Evolutionary conservation across 768 basidiomycete species (phyloP).

Genomic region (Leucocoprinus sp.): DNA sequence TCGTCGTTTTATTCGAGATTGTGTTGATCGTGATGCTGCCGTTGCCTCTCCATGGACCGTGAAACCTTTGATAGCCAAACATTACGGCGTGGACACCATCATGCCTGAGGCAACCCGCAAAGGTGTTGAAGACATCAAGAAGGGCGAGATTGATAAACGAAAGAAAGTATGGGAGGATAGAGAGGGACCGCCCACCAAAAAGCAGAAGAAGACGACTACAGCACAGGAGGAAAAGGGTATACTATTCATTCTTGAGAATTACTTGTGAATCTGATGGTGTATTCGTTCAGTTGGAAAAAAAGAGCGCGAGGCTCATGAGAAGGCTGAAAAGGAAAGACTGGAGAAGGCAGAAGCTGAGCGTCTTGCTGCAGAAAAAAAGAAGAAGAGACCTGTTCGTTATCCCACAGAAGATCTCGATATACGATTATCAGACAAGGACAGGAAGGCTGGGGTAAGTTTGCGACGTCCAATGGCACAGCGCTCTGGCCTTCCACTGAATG

Average conservation of each 20-base stretch:
- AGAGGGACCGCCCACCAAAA: constrained; percentile 74
- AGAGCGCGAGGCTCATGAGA: constrained; percentile 64
- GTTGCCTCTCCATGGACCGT: constrained; percentile 96
- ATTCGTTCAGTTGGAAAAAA: constrained; percentile 46
- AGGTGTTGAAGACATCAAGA: constrained; percentile 73
- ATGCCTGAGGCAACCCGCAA: constrained; percentile 83
- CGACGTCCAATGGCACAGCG: constrained; percentile 61
- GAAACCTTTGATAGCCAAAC: constrained; percentile 73
- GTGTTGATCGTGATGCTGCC: constrained; percentile 85
- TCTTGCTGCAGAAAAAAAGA: constrained; percentile 70
- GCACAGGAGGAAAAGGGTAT: constrained; percentile 72
- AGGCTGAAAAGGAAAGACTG: constrained; percentile 54
- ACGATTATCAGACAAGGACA: constrained; percentile 71
- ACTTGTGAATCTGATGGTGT: constrained; percentile 13
- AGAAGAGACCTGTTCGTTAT: constrained; percentile 86
- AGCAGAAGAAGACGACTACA: constrained; percentile 69
- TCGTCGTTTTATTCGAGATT: constrained; percentile 92
- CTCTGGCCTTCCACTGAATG: constrained; percentile 59
- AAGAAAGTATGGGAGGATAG: constrained; percentile 89
- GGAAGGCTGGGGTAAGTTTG: constrained; percentile 64
- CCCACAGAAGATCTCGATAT: constrained; percentile 91
- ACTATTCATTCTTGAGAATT: constrained; percentile 9
- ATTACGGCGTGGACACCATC: constrained; percentile 76
- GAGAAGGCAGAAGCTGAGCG: constrained; percentile 67
- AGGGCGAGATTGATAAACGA: constrained; percentile 86